Evolutionary conservation across 2,329 filamentous ascomycete species (phyloP).

Genomic region (Elsinoe arachidis): DNA sequence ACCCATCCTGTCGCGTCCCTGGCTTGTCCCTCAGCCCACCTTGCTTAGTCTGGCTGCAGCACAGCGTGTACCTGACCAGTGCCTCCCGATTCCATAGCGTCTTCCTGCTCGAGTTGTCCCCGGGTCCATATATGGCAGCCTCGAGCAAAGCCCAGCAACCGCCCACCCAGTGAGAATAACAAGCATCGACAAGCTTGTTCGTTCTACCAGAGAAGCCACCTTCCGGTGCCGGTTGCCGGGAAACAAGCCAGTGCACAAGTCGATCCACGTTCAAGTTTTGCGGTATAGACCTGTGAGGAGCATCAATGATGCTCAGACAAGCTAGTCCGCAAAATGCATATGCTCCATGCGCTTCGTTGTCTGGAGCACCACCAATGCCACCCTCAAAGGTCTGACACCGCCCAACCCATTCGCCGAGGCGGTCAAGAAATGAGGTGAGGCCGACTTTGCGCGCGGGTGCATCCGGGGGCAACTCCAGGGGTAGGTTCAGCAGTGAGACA

Average conservation of each 20-base stretch:
- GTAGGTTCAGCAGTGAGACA: conserved; percentile 73
- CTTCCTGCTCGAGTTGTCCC: conserved; percentile 18
- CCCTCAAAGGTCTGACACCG: conserved; percentile 94
- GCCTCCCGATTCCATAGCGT: conserved; percentile 74
- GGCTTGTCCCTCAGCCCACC: conserved; percentile 93
- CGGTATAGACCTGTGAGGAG: conserved; percentile 64
- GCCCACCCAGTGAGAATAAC: conserved; percentile 97
- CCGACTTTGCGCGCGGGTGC: conserved; percentile 59
- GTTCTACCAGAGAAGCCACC: conserved; percentile 89
- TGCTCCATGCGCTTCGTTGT: conserved; percentile 86
- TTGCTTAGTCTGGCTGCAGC: conserved; percentile 67
- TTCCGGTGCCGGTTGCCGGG: conserved; percentile 82
- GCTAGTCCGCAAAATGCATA: conserved; percentile 93
- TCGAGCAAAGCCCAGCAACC: conserved; percentile 89
- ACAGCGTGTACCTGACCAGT: conserved; percentile 79
- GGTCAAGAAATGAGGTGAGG: conserved; percentile 57
- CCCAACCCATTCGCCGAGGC: conserved; percentile 70
- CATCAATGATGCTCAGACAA: conserved; percentile 75
- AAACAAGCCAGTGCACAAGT: conserved; percentile 79
- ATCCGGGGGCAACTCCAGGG: conserved; percentile 65
- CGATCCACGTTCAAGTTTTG: conserved; percentile 69
- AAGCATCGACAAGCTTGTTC: conserved; percentile 96
- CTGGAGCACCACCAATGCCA: conserved; percentile 77
- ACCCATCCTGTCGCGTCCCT: conserved; percentile 78
- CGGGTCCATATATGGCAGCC: conserved; percentile 55